Conservation (phyloP, 2,329 filamentous ascomycete species). For the Pyricularia sp. region DNA sequence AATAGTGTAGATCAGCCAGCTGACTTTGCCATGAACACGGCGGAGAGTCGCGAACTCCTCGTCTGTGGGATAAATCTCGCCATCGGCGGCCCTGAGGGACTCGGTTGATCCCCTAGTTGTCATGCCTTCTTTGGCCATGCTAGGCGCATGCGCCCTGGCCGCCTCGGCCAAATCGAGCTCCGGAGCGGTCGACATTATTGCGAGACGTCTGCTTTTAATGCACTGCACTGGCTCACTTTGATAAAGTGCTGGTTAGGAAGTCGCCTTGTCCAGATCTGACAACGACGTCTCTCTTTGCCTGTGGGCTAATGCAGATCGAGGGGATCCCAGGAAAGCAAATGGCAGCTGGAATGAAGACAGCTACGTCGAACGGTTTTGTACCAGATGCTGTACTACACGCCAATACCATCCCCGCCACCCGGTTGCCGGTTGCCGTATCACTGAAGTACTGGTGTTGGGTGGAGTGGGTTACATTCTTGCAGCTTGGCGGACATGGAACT, state of each 20-base stretch:
- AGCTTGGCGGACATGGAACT: neutral
- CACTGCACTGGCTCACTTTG: neutral
- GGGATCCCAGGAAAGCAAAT: neutral
- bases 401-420: neutral
- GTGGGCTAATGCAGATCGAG: neutral
- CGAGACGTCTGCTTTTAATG: neutral
- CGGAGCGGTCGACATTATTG: slow-evolving; percentile 1
- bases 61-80: slow-evolving; percentile 32
- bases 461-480: neutral
- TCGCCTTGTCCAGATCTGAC: neutral
- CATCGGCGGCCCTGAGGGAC: neutral
- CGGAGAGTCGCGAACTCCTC: slow-evolving; percentile 49
- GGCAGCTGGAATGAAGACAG: neutral
- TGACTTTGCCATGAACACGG: slow-evolving; percentile 50
- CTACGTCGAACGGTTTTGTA: neutral
- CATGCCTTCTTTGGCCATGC: neutral
- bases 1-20: slow-evolving; percentile 54
- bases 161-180: slow-evolving; percentile 3
- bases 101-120: neutral
- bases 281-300: neutral
- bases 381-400: neutral
- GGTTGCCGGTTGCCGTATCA: neutral
- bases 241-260: neutral
- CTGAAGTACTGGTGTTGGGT: neutral
- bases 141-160: neutral